phyloP scores from a whole-genome alignment of 2,329 filamentous ascomycete species.

The Alternaria incomplexa region DNA sequence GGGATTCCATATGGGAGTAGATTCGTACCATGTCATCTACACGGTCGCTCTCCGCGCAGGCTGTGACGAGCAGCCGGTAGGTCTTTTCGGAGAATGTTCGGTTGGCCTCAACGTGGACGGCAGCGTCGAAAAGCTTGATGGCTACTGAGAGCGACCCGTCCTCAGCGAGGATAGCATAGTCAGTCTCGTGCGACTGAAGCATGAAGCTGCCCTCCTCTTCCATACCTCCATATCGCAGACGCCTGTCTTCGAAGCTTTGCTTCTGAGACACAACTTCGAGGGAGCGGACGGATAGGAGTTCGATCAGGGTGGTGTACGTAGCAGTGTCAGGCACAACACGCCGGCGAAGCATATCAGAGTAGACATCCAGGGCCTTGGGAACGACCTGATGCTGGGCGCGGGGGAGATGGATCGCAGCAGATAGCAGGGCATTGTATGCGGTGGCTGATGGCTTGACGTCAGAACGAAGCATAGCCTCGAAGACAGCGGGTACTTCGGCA shows the following conservation, averaged over 20 bases:
- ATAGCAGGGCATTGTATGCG: slow-evolving; percentile 90
- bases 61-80: slow-evolving; percentile 83
- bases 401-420: slow-evolving; percentile 83
- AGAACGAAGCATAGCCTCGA: slow-evolving; percentile 86
- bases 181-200: slow-evolving; percentile 84
- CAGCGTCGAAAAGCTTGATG: slow-evolving; percentile 82
- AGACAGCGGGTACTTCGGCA: slow-evolving; percentile 86
- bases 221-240: slow-evolving; percentile 83
- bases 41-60: slow-evolving; percentile 81
- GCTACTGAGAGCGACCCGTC: slow-evolving; percentile 88
- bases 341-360: slow-evolving; percentile 92
- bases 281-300: slow-evolving; percentile 79
- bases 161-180: slow-evolving; percentile 83
- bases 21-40: slow-evolving; percentile 89
- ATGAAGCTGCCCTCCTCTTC: slow-evolving; percentile 85
- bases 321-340: slow-evolving; percentile 80
- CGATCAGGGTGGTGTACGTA: slow-evolving; percentile 88
- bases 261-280: slow-evolving; percentile 78
- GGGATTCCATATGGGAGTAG: slow-evolving; percentile 88
- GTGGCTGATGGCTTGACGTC: slow-evolving; percentile 80
- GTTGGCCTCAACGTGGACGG: slow-evolving; percentile 66
- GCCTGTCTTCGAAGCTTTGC: slow-evolving; percentile 77
- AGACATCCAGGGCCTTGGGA: slow-evolving; percentile 90
- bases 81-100: slow-evolving; percentile 77
- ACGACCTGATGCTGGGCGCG: slow-evolving; percentile 81